phyloP scores from a whole-genome alignment of 495 filamentous ascomycete genomes.

The Staphylotrichum longicolle region DNA sequence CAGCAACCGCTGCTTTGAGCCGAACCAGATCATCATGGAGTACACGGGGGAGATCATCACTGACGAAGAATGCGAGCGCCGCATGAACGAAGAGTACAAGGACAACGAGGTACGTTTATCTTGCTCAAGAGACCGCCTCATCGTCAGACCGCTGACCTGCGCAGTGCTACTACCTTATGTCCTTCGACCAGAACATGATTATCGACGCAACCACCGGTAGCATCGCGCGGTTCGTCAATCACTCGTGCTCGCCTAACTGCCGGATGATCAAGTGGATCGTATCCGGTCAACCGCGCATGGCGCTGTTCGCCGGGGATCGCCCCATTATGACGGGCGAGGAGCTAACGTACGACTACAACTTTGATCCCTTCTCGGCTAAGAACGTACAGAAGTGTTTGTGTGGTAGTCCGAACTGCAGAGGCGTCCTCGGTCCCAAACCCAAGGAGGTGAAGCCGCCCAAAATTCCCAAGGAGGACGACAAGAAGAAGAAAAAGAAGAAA shows the following conservation, averaged over 20 bases:
- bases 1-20: conserved; percentile 79
- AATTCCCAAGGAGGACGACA: conserved; percentile 31
- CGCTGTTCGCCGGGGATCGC: conserved; percentile 85
- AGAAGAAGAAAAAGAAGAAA: conserved; percentile 33
- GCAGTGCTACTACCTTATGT: conserved; percentile 97
- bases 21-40: conserved; percentile 95
- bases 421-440: conserved; percentile 71
- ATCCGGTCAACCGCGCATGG: conserved; percentile 92
- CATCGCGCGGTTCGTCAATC: conserved; percentile 96
- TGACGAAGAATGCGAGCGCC: conserved; percentile 83
- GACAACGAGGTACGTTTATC: conserved; percentile 70
- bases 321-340: conserved; percentile 93
- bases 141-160: conserved; percentile 24
- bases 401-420: conserved; percentile 71
- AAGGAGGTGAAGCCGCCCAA: conserved; percentile 54
- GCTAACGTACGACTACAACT: conserved; percentile 99
- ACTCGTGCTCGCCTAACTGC: conserved; percentile 97
- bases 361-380: conserved; percentile 82
- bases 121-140: too few species aligned
- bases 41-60: conserved; percentile 98
- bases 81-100: conserved; percentile 90
- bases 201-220: conserved; percentile 95
- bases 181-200: conserved; percentile 97
- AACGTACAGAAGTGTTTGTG: conserved; percentile 83
- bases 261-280: conserved; percentile 97